Percentiles rank a stretch among this genome's conserved stretches.
These are phyloP conservation scores for Rhodotorula sp. DNA, from an alignment of 1,284 basidiomycete genomes.

Conservation along the genomic window DNA sequence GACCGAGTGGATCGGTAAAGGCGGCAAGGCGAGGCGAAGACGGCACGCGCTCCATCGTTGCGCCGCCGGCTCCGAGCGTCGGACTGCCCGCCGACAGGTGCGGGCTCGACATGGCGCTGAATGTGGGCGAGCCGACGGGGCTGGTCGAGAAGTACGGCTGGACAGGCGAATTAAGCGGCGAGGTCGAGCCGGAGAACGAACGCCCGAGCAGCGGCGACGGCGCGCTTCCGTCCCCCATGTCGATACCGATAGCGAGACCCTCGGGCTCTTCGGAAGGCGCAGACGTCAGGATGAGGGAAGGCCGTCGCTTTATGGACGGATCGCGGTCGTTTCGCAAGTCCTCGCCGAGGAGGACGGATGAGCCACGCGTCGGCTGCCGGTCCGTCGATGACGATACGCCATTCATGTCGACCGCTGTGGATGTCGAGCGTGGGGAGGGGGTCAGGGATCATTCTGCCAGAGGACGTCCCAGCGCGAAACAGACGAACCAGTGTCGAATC, in stretches of 20 bases:
- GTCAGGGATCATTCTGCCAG: too few relatives aligned
- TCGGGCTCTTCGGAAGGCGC: conserved; percentile 30
- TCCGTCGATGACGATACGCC: not conserved
- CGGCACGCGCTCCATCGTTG: conserved; percentile 21
- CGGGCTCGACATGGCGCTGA: conserved; percentile 21
- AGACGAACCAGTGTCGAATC: conserved; percentile 15
- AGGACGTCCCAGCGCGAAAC: too few relatives aligned
- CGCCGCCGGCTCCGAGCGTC: conserved; percentile 1
- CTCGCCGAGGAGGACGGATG: conserved; percentile 31
- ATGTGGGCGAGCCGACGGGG: conserved; percentile 23
- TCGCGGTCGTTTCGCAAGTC: conserved; percentile 11
- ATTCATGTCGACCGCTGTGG: not conserved
- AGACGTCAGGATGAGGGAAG: conserved; percentile 38
- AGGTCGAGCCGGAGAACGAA: conserved; percentile 25
- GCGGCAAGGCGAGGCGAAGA: conserved; percentile 33
- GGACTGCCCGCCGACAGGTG: conserved; percentile 16
- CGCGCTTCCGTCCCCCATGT: conserved; percentile 6
- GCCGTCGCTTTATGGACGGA: conserved; percentile 17
- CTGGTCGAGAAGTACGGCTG: conserved; percentile 24
- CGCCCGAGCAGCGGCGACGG: conserved; percentile 21
- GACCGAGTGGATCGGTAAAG: conserved; percentile 35
- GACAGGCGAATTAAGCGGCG: conserved; percentile 5
- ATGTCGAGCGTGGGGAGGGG: too few relatives aligned
- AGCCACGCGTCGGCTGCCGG: conserved; percentile 5
- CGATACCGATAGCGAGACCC: conserved; percentile 28